Base-by-base conservation (phyloP, 257 asterid species). In the Schizonepeta tenuifolia region DNA sequence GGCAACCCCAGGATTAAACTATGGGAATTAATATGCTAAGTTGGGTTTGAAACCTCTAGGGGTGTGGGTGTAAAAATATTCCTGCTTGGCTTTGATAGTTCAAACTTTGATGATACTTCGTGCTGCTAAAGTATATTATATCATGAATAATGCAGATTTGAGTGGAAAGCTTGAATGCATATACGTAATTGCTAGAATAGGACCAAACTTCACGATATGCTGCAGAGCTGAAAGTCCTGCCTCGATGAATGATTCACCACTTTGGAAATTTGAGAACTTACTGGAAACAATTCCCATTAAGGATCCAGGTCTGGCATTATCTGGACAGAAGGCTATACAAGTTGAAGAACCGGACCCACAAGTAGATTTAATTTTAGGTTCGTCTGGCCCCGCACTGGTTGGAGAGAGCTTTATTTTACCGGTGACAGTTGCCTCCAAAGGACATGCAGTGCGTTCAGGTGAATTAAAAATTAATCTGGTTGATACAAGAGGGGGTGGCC, bases 171-270 rank as follows among this genome's bases (percentile, higher is more conserved):
- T 95, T 63, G 99, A 95, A 74, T 95, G 99, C 82, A 88, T 90
- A 68, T 90, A 88, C 62, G 93, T 92, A 46, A 90, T 90, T 80
- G 97, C 99, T 56, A 92, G 95, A 85, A 80, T 90, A 67, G 99
- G 96, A 53, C 84, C 88, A 77, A 80, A 86, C 84, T 87, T 95
- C 76, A 87, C 98, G 57, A 83, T 95, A 75, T 92, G 96, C 73
- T 92, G 97, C 87, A 86, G 96, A 85, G 97, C 98, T 41, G 99
- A 95, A 84, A 92, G 99, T 73, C 99, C 99, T 21, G 94, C 98
- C 54, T 91, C 98, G 4, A 87, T 95, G 96, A 86, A 86, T 65
- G 96, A 95, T 59, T 81, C 90, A 66, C 98, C 96, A 15, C 95
- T 95, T 18, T 92, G 99, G 99, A 95, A 88, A 74, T 90, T 89